Base-by-base conservation (phyloP, 2,329 filamentous ascomycete genomes). In the Penicillium vulpinum region DNA sequence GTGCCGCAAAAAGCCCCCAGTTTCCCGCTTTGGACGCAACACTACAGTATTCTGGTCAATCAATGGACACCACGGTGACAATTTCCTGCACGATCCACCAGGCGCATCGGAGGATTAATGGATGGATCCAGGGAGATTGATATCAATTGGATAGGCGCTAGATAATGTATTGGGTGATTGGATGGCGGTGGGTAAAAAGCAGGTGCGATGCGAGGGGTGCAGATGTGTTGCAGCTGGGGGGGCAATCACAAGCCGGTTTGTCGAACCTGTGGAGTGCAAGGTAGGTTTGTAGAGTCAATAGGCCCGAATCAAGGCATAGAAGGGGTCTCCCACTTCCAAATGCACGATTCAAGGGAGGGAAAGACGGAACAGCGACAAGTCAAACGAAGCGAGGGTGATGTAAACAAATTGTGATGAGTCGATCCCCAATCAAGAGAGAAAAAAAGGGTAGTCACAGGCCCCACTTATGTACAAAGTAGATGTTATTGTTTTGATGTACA, bases 201-300 rank as follows among this genome's bases (percentile, higher is more conserved):
- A 18, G 43, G 48, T 48, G 54, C 33, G 54, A 67, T 56, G 65
- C 55, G 64, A 67, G 65, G 65, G 62, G 57, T 58, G 59, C 57
- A 55, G 57, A 53, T 52, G 36, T 45, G 45, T 56, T 45, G 54
- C 48, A 56, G 40, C 33, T 24, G 49, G 36, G 48, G 48, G 28
- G 56, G 56, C 58, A 62, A 64, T 58, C 55, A 56, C 45, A 59
- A 35, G 49, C 21, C 10, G 39, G 29, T 56, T 31, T 15, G 51
- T 43, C 21, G 55, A 54, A 55, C 50, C 47, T 54, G 57, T 63
- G 62, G 61, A 54, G 57, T 44, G 36, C 48, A 35, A 51, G 48
- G 24, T 43, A 62, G 55, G 40, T 51, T 54, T 57, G 28, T 51
- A 51, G 36, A 41, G 44, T 22, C 47, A 50, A 54, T 50, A 41